Conservation (phyloP, 208 protist genomes). For the Lotmaria passim region DNA sequence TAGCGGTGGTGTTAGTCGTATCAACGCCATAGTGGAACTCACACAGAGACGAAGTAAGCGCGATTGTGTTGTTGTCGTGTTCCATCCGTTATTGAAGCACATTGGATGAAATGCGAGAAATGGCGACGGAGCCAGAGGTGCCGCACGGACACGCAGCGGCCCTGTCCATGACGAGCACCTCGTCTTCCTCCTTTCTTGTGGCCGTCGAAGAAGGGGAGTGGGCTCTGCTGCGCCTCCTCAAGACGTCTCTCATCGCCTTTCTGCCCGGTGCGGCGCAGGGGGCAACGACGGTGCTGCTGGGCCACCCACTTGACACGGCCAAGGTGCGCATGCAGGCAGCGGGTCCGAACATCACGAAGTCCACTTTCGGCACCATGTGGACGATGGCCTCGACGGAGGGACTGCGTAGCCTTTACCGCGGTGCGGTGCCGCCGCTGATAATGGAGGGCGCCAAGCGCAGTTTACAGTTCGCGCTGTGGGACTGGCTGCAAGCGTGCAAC, state of each 20-base stretch:
- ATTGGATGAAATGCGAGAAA: constrained; percentile 2
- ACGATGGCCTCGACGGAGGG: constrained; percentile 67
- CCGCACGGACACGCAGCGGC: not conserved
- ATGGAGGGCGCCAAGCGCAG: constrained; percentile 86
- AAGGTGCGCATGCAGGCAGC: constrained; percentile 90
- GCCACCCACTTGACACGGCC: constrained; percentile 89
- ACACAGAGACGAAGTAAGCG: no score
- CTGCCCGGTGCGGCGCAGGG: constrained; percentile 84
- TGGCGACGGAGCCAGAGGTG: not conserved
- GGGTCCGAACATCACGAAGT: constrained; percentile 48
- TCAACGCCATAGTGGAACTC: no score
- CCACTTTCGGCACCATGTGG: constrained; percentile 58
- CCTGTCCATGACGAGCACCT: not conserved
- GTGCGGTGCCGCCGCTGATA: constrained; percentile 72
- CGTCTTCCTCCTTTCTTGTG: not conserved
- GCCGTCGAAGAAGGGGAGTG: constrained; percentile 6
- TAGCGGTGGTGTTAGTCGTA: no score
- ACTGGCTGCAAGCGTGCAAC: constrained; percentile 47
- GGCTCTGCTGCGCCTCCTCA: constrained; percentile 12
- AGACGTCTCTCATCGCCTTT: constrained; percentile 39
- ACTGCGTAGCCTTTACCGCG: constrained; percentile 80
- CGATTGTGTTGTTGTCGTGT: no score
- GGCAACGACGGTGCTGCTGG: constrained; percentile 62
- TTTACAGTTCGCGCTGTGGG: constrained; percentile 86
- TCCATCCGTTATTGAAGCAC: no score